Evolutionary conservation across 176 grass and related monocot genomes (phyloP).

Genomic region (Oryza glumipatula): DNA sequence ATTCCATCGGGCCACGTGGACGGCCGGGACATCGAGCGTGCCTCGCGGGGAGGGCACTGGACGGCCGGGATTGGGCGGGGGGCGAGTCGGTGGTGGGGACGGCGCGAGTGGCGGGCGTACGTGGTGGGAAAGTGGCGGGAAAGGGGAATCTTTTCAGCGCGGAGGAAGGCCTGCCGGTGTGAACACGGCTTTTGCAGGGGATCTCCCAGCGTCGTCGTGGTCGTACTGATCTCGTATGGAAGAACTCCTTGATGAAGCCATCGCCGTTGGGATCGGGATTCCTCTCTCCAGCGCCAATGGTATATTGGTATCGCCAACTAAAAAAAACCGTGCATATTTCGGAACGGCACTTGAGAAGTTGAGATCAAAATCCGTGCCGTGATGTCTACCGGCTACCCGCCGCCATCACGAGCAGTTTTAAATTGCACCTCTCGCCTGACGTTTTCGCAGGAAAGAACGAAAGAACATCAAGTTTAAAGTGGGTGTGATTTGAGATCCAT

Average conservation of each 20-base stretch:
- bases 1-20: slow-evolving; percentile 42
- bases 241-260: not conserved
- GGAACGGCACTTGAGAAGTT: not conserved
- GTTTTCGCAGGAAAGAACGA: not conserved
- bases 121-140: slow-evolving; percentile 40
- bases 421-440: not conserved
- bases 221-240: not conserved
- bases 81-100: not conserved
- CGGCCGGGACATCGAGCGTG: not conserved
- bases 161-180: slow-evolving; percentile 21
- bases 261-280: not conserved
- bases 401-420: not conserved
- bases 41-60: not conserved
- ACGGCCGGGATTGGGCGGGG: slow-evolving; percentile 29
- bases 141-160: slow-evolving; percentile 31
- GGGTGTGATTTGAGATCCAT: not conserved
- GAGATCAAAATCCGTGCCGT: not conserved
- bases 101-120: slow-evolving; percentile 13
- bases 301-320: not conserved
- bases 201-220: slow-evolving; percentile 29
- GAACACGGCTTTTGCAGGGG: slow-evolving; percentile 38
- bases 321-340: not conserved
- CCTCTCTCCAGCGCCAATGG: not conserved
- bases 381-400: not conserved
- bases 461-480: not conserved